Base-by-base conservation (phyloP, 495 filamentous ascomycete species). In the Penicilliopsis zonata region DNA sequence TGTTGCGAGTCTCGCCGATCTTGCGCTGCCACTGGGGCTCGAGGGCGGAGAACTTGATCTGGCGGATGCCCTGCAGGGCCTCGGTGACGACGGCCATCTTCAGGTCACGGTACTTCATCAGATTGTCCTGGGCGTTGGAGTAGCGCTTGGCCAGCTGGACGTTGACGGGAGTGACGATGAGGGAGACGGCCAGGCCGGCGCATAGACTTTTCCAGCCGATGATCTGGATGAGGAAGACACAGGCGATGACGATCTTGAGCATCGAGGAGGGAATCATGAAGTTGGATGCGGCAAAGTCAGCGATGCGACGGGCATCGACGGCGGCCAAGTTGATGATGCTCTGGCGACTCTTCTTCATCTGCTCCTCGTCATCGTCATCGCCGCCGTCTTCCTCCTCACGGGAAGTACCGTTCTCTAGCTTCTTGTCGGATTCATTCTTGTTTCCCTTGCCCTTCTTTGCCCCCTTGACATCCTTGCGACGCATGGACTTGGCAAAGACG, bases 21-120 rank as follows among this genome's bases (percentile, higher is more conserved):
- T 74, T 77, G n/a, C 65, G 55, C 52, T 87, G 70, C 85, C 85
- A 93, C 38, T 81, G 72, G 10, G 60, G 50, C 46, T 93, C 85
- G n/a, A 84, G 51, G 7, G 83, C 84, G 1, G 81, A 82, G 42
- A 93, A 87, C 42, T 93, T 93, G 49, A 93, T 83, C 47, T 92
- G 85, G 4, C 85, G 70, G 34, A 93, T 88, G 30, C 78, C 85
- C 40, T 82, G 76, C 0, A 93, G 56, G 1, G 80, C 83, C 49
- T 93, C 85, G 0, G 80, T 82, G 9, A 93, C 67, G 1, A 86
- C 66, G 0, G 68, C 75, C 65, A 86, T 72, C 46, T 88, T 88
- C 27, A 72, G 61, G 50, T 93, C 85, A 34, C 82, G 65, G 8
- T 76, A 58, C 46, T 81, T 83, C 85, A 92, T 92, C 27, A 92